Evolutionary conservation across 2,329 filamentous ascomycete species (phyloP), one percentile per base, ranked within the genome.

Genomic region (Periglandula ipomoeae): DNA sequence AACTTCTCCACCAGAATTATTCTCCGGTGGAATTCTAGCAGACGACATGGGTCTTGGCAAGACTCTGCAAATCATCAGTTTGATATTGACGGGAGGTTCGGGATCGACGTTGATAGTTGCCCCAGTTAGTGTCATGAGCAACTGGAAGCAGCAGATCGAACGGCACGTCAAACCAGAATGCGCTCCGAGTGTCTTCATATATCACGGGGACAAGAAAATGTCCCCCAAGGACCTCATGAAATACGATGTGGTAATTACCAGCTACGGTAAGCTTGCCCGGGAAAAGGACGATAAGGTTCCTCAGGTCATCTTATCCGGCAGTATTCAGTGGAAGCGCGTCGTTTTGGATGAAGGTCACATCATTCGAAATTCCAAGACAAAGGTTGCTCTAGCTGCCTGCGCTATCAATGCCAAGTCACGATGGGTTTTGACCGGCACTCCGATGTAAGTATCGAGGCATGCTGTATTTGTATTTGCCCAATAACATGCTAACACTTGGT

Each of bases 11-110:
- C 88, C 88, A 0, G 64, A 69, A 1, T 73, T 95, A 20, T 80
- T 87, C 6, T 87, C 81, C 44, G 89, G 89, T 17, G 89, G 89
- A 27, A 89, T 95, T 44, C 74, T 95, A 8, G 88, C 65, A 11
- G 89, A 95, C 62, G 89, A 95, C 58, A 95, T 95, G 90, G 89
- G 89, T 3, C 68, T 95, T 5, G 89, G 89, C 22, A 95, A 95
- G 69, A 95, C 89, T 0, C 74, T 95, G 8, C 86, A 95, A 61
- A 77, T 89, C 43, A 91, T 95, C 56, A 86, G 87, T 47, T 68
- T 94, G 32, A 84, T 95, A 48, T 68, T 90, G 45, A 71, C 71
- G 4, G 73, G 73, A 5, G 68, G 69, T 0, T 62, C 70, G 2
- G 81, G 80, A 3, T 70, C 82, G 1, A 94, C 88, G 0, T 73